Conservation (phyloP, 2,329 filamentous ascomycete species). For the Dothistroma pini region DNA sequence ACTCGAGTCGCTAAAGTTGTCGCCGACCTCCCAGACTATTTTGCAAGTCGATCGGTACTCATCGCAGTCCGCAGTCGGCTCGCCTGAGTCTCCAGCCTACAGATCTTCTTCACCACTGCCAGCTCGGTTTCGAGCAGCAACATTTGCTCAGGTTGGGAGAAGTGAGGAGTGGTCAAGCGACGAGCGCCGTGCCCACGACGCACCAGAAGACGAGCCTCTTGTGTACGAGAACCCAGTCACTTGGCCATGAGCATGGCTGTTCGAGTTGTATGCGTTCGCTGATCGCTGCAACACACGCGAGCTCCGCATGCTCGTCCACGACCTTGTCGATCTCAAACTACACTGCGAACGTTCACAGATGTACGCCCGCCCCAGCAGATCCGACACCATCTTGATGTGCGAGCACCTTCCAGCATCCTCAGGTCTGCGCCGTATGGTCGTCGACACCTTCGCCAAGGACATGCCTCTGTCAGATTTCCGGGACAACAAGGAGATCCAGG, state of each 20-base stretch:
- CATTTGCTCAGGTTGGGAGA: too few relatives aligned
- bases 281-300: constrained; percentile 14
- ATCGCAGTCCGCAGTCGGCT: background rate
- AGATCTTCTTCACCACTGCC: background rate
- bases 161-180: background rate
- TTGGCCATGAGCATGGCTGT: constrained; percentile 11
- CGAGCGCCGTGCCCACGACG: background rate
- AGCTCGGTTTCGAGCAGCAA: too few relatives aligned
- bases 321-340: constrained; percentile 14
- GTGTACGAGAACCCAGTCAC: constrained; percentile 4
- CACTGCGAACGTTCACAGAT: background rate
- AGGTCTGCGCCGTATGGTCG: background rate
- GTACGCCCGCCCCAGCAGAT: background rate
- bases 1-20: background rate
- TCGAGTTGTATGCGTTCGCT: constrained; percentile 17
- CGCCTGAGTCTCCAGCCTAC: background rate
- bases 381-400: constrained; percentile 5
- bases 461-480: background rate
- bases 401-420: constrained; percentile 2
- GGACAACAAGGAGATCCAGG: background rate
- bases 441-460: background rate
- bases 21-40: too few relatives aligned
- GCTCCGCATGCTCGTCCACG: constrained; percentile 9
- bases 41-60: background rate
- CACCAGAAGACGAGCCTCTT: background rate